Conservation (phyloP, 192 early-diverging fungal genomes). For the Rhizophagus clarus region DNA sequence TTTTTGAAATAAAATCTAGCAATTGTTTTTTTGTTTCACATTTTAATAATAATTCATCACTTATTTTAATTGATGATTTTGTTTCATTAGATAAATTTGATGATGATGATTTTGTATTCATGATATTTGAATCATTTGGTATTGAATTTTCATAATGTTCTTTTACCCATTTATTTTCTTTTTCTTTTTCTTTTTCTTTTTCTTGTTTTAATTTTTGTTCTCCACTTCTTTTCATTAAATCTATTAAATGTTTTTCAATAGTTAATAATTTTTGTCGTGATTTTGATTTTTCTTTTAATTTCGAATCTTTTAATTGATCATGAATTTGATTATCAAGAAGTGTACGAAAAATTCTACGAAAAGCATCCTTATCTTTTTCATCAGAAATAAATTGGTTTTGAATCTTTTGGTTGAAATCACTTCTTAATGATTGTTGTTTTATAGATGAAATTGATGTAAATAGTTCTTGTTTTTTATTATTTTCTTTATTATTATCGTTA, state of each 20-base stretch:
- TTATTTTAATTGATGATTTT: neutral
- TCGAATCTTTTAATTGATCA: neutral
- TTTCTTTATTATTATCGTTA: neutral
- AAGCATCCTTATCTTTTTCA: neutral
- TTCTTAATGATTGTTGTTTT: neutral
- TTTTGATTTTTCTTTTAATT: neutral
- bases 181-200: neutral
- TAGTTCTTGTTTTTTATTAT: neutral
- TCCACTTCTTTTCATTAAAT: neutral
- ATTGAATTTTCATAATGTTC: neutral
- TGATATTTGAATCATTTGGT: neutral
- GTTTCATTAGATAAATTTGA: neutral
- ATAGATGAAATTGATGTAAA: neutral
- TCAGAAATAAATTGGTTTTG: neutral
- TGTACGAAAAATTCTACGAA: neutral
- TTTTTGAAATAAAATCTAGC: neutral
- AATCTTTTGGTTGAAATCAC: neutral
- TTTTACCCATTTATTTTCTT: neutral
- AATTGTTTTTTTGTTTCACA: constrained; percentile 10
- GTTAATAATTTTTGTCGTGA: neutral
- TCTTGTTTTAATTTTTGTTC: neutral
- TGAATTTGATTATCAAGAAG: neutral
- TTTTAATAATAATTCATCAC: neutral
- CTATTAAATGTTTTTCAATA: constrained; percentile 13
- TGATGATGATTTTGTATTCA: neutral